Evolutionary conservation across 2,329 filamentous ascomycete species (phyloP).

Genomic region (Verticillium zaregamsianum): DNA sequence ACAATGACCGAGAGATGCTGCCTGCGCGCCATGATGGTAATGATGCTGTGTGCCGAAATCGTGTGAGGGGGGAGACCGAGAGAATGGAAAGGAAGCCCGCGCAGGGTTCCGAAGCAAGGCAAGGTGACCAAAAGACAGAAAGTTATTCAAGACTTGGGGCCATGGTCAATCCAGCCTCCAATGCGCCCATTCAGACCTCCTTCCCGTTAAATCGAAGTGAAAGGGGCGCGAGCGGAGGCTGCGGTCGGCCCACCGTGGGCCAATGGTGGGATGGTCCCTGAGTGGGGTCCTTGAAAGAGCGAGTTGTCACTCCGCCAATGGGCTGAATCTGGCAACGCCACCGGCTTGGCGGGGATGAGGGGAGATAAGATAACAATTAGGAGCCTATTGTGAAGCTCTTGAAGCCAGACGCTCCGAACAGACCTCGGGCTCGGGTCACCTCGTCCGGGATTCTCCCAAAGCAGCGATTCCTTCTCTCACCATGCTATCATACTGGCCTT

Average conservation of each 20-base stretch:
- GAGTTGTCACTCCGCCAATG: background rate
- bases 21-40: slow-evolving; percentile 43
- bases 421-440: too few relatives aligned
- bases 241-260: background rate
- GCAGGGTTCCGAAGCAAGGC: background rate
- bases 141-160: background rate
- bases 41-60: background rate
- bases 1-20: slow-evolving; percentile 50
- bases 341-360: background rate
- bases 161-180: background rate
- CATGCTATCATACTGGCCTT: background rate
- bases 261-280: background rate
- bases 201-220: background rate
- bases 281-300: background rate
- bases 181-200: background rate
- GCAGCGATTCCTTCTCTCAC: too few relatives aligned
- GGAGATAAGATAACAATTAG: background rate
- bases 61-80: background rate
- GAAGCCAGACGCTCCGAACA: too few relatives aligned
- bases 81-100: background rate
- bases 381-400: background rate
- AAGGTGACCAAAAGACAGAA: background rate
- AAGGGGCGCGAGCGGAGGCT: background rate
- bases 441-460: background rate
- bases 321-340: background rate